phyloP scores from a whole-genome alignment of 2,329 filamentous ascomycete species.

The Fusarium sp. region DNA sequence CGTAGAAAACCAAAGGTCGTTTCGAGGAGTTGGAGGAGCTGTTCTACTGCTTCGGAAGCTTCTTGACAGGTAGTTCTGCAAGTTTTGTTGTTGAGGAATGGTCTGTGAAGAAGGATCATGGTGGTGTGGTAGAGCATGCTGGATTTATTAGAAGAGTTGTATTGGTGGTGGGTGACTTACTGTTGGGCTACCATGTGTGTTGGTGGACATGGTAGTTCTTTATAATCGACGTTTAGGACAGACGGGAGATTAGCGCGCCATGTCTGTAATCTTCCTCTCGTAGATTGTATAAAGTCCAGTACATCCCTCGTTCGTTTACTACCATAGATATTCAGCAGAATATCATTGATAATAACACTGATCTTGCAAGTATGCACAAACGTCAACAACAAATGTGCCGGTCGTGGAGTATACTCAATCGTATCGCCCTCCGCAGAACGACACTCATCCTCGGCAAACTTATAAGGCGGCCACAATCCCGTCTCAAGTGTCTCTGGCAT shows the following conservation, averaged over 20 bases:
- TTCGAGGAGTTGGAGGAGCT: background rate
- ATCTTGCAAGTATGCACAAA: slow-evolving; percentile 7
- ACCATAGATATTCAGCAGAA: background rate
- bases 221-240: background rate
- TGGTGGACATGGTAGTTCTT: background rate
- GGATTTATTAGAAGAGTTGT: accelerated
- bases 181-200: slow-evolving; percentile 6
- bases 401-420: background rate
- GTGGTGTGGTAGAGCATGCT: slow-evolving; percentile 4
- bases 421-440: background rate
- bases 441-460: background rate
- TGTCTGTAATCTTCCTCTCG: background rate
- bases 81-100: background rate
- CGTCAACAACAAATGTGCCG: background rate
- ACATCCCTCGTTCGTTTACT: background rate
- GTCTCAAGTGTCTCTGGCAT: background rate
- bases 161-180: background rate
- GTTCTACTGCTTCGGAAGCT: background rate
- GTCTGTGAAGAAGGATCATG: background rate
- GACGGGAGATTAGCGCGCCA: background rate
- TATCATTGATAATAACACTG: background rate
- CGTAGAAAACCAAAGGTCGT: background rate
- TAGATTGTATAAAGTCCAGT: background rate
- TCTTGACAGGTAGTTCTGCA: background rate
- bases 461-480: background rate